phyloP scores from a whole-genome alignment of 257 asterid genomes.

The Primulina eburnea region DNA sequence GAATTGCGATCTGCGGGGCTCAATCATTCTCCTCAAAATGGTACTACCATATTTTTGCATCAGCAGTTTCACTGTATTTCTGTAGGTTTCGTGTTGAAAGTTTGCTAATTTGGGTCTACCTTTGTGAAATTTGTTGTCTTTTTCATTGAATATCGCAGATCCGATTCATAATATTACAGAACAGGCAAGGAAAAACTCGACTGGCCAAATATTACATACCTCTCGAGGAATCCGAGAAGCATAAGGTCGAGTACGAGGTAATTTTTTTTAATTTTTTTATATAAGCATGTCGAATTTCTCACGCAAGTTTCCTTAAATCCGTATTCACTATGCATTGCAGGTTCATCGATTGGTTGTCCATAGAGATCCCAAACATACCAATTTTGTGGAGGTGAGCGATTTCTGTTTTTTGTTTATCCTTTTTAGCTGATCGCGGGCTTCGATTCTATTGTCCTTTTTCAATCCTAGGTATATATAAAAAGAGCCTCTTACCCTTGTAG shows the following conservation, averaged over 20 bases:
- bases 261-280: neutral
- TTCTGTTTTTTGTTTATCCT: neutral
- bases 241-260: slow-evolving; percentile 98
- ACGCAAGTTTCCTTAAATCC: neutral
- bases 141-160: slow-evolving; percentile 51
- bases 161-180: slow-evolving; percentile 93
- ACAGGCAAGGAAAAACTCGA: slow-evolving; percentile 96
- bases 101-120: neutral
- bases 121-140: neutral
- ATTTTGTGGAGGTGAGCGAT: slow-evolving; percentile 71
- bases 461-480: too few species aligned
- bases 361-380: slow-evolving; percentile 89
- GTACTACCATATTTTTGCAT: neutral
- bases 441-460: neutral
- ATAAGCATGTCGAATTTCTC: neutral
- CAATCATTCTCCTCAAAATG: neutral
- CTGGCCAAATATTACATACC: slow-evolving; percentile 94
- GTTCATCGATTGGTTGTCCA: slow-evolving; percentile 90
- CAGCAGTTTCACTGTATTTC: neutral
- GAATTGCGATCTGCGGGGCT: neutral
- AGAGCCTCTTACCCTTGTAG: too few species aligned
- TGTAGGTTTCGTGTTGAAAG: neutral
- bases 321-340: slow-evolving; percentile 30
- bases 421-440: neutral
- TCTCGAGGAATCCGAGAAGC: slow-evolving; percentile 99